Base-by-base conservation (phyloP, 2,329 filamentous ascomycete species). In the Ophiostoma fasciatum region DNA sequence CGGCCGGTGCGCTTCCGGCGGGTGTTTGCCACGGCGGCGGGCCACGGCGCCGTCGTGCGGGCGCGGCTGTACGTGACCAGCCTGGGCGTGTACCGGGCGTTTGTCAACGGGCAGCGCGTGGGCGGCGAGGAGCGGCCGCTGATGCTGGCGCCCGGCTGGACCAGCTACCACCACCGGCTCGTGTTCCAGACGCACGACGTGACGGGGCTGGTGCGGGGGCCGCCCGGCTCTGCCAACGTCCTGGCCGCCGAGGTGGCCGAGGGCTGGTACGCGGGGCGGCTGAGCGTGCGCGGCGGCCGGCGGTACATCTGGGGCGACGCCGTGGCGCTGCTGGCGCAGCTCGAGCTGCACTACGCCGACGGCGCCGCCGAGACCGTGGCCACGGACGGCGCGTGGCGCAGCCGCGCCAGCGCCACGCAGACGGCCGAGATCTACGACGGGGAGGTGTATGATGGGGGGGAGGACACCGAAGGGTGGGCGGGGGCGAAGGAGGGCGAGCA, bases 351-450 rank as follows among this genome's bases (percentile, higher is more conserved):
- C 7, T 11, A 5, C 9, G 27, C n/a, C 10, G 18, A 31, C 13
- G 46, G 3, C 8, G 17, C n/a, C n/a, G n/a, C n/a, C n/a, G n/a
- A n/a, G n/a, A 28, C 28, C 9, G 23, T 30, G 9, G 25, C 9
- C 6, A 36, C 37, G 2, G 41, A 43, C 28, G 4, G 11, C 11
- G 12, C 31, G 14, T 46, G 43, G 45, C 17, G 14, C 51, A 49
- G 27, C 31, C 20, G 20, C 0, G 50, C 60, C 4, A 3, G 47
- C 35, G 4, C 45, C 43, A 5, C 53, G 59, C 37, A 55, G 2
- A 43, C 43, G 0, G 54, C 56, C 1, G 63, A 67, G 19, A 56
- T 72, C 4, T 71, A 71, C 39, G 56, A 71, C 41, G 69, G 69
- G 13, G 68, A 74, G 37, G 44, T 54, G 0, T 71, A 64, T 37